These are phyloP conservation scores for Stygiomarasmius scandens DNA, from an alignment of 1,284 basidiomycete genomes.

Conservation along the genomic window DNA sequence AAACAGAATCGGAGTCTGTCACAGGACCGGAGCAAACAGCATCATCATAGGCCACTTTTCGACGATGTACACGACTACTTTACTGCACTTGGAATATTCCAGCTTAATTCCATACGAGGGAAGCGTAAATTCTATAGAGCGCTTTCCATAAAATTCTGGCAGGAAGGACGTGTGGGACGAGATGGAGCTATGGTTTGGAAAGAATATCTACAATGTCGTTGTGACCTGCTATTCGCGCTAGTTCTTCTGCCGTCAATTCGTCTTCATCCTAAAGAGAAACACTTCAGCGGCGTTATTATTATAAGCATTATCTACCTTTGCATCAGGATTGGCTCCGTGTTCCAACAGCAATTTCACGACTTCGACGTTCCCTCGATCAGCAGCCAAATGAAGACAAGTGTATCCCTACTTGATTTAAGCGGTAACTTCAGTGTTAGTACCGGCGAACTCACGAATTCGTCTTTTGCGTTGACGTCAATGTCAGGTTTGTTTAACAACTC, in stretches of 20 bases:
- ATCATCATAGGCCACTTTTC: not conserved
- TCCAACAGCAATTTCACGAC: constrained; percentile 64
- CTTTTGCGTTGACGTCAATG: constrained; percentile 38
- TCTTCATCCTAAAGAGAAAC: constrained; percentile 4
- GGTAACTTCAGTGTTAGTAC: not conserved
- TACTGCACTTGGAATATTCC: not conserved
- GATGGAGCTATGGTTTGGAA: constrained; percentile 13
- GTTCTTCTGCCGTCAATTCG: constrained; percentile 62
- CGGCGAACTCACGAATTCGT: constrained; percentile 62
- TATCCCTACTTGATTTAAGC: constrained; percentile 63
- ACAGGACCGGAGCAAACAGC: not conserved
- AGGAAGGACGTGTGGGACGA: not conserved
- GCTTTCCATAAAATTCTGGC: not conserved
- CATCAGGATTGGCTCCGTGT: constrained; percentile 62
- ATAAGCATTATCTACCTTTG: constrained; percentile 51
- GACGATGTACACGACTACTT: not conserved
- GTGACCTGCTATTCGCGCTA: constrained; percentile 71
- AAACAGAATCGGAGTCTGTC: not conserved
- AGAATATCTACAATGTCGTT: constrained; percentile 59
- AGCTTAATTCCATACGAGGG: not conserved
- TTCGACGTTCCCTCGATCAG: constrained; percentile 72
- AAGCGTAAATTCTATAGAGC: not conserved
- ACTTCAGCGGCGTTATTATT: not conserved
- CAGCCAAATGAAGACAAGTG: constrained; percentile 83
- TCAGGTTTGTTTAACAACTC: constrained; percentile 46